These are phyloP conservation scores for Dimocarpus longan DNA, from an alignment of 345 rosid genomes.

Conservation along the genomic window DNA sequence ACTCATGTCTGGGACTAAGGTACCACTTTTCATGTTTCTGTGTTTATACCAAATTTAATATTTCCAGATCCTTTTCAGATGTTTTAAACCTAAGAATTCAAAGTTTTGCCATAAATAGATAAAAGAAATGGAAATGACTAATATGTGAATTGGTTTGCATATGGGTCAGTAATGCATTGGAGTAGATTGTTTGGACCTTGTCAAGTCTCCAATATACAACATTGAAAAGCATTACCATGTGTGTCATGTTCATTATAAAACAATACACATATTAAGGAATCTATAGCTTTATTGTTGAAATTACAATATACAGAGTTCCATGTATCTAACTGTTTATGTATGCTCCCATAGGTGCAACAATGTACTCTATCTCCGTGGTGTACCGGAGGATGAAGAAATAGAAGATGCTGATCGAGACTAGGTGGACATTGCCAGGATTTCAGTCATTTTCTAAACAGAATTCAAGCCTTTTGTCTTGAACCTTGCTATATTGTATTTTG, in stretches of 20 bases:
- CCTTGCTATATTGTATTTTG: background rate
- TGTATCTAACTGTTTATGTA: background rate
- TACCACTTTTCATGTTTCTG: background rate
- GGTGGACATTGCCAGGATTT: background rate
- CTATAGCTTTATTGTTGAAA: background rate
- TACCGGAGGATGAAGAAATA: slow-evolving; percentile 92
- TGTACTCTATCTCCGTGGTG: slow-evolving; percentile 86
- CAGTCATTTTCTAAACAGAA: background rate
- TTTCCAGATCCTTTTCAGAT: background rate
- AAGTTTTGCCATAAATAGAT: no score
- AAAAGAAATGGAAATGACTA: background rate
- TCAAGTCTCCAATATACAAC: background rate
- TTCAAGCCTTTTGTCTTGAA: background rate
- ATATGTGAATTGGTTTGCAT: background rate
- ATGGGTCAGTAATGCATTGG: background rate
- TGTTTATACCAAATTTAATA: background rate
- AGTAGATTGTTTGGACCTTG: background rate
- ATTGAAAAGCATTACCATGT: background rate
- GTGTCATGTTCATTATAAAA: background rate
- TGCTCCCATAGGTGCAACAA: slow-evolving; percentile 76
- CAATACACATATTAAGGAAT: background rate
- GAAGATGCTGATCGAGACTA: slow-evolving; percentile 77
- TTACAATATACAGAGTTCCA: background rate
- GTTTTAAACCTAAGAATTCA: background rate
- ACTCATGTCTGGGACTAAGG: background rate